phyloP scores from a whole-genome alignment of 768 basidiomycete species.

The Gloeopeniophorella convolvens region DNA sequence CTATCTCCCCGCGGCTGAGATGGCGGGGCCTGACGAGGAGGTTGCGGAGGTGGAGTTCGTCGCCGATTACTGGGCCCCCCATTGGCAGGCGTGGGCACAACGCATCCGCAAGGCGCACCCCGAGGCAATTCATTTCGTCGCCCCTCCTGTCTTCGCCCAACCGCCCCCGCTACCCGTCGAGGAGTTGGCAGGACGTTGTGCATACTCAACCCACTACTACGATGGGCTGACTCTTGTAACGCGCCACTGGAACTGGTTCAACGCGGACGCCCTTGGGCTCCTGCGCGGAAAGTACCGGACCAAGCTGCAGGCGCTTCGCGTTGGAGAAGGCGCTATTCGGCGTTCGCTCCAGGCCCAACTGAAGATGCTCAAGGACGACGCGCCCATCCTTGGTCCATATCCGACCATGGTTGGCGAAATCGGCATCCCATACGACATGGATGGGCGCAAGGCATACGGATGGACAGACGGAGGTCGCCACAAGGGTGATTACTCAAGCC shows the following conservation, averaged over 20 bases:
- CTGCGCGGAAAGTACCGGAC: slow-evolving; percentile 74
- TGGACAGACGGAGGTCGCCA: slow-evolving; percentile 60
- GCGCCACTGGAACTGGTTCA: slow-evolving; percentile 91
- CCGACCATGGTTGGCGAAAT: slow-evolving; percentile 96
- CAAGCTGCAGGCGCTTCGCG: slow-evolving; percentile 62
- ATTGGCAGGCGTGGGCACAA: slow-evolving; percentile 48
- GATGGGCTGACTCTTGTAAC: slow-evolving; percentile 93
- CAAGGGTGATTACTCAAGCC: slow-evolving; percentile 67
- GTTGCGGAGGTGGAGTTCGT: slow-evolving; percentile 54
- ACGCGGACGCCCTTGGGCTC: slow-evolving; percentile 91
- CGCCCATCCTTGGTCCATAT: slow-evolving; percentile 56
- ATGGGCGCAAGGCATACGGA: slow-evolving; percentile 78
- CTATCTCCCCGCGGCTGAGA: slow-evolving; percentile 30
- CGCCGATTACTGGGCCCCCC: slow-evolving; percentile 72
- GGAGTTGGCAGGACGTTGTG: slow-evolving; percentile 56
- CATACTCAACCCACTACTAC: slow-evolving; percentile 85
- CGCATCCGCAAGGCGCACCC: slow-evolving; percentile 67
- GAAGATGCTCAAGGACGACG: slow-evolving; percentile 69
- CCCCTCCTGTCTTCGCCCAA: slow-evolving; percentile 81
- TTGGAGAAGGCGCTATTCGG: slow-evolving; percentile 82
- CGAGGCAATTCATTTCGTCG: slow-evolving; percentile 82
- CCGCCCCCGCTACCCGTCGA: slow-evolving; percentile 60
- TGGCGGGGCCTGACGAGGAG: slow-evolving; percentile 26
- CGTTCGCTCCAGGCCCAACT: slow-evolving; percentile 79
- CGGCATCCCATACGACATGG: slow-evolving; percentile 93